These are phyloP conservation scores for Forsythia viridissima DNA, from an alignment of 257 asterid species.

Conservation along the genomic window DNA sequence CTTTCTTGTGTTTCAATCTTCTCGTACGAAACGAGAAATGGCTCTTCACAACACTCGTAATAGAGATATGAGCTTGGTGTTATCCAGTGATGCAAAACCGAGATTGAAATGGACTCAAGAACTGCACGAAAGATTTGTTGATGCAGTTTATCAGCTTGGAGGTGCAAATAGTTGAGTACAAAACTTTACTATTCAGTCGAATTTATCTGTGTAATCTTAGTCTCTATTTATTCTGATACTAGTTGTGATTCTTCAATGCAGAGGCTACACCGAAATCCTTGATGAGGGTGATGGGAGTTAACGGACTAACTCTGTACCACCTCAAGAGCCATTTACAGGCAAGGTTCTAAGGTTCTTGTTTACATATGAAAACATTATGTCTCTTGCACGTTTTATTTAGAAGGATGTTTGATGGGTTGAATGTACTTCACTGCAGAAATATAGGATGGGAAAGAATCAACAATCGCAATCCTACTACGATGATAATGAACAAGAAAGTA, in stretches of 20 bases:
- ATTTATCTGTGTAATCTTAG: not conserved
- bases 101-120: conserved; percentile 94
- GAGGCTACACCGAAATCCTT: conserved; percentile 44
- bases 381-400: not conserved
- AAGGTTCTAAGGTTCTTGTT: not conserved
- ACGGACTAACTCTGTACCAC: conserved; percentile 38
- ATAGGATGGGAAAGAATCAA: conserved; percentile 60
- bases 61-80: conserved; percentile 57
- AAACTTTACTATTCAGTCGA: not conserved
- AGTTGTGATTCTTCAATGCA: conserved; percentile 13
- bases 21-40: conserved; percentile 36
- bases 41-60: conserved; percentile 40
- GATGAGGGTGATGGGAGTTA: conserved; percentile 38
- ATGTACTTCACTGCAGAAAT: conserved; percentile 13
- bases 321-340: conserved; percentile 50
- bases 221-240: not conserved
- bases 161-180: conserved; percentile 80
- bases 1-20: conserved; percentile 30
- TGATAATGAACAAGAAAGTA: conserved; percentile 47
- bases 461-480: conserved; percentile 45
- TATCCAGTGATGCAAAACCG: conserved; percentile 88
- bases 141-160: conserved; percentile 74
- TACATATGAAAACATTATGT: not conserved
- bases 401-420: not conserved
- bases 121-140: conserved; percentile 63